Base-by-base conservation (phyloP, 164 flowering plant genomes). In the Malania oleifera region DNA sequence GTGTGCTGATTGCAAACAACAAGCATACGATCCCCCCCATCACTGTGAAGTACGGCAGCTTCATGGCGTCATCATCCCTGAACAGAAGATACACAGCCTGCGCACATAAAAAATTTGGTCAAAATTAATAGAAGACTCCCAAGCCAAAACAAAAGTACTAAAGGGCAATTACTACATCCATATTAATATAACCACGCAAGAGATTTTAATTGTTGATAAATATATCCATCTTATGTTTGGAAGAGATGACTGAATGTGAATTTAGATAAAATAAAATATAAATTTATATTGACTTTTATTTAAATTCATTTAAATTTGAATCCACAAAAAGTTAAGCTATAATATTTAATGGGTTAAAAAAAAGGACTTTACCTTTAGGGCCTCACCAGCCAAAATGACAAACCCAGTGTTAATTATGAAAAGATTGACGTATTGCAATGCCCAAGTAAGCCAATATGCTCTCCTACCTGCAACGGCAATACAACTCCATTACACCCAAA, bases 321-420 rank as follows among this genome's bases (percentile, higher is more conserved):
- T n/a, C n/a, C n/a, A n/a, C n/a, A n/a, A n/a, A n/a, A n/a, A n/a
- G n/a, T n/a, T n/a, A n/a, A n/a, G n/a, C n/a, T n/a, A n/a, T n/a
- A n/a, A n/a, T n/a, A n/a, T n/a, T n/a, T n/a, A n/a, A n/a, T n/a
- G n/a, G 22, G 38, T 18, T n/a, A n/a, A n/a, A n/a, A n/a, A n/a
- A n/a, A 31, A 27, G 52, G 41, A 45, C 13, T 23, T 54, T 65
- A 93, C 99, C 95, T 93, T 90, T 6, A 93, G 60, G 47, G 97
- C 87, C 27, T 64, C 67, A 40, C 97, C 97, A 52, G 87, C 90
- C 76, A 93, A 70, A 52, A 93, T 90, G 64, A 93, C 75, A 38
- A 31, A 90, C 29, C 97, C 99, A 23, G 80, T 80, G 57, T 90
- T 88, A 52, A 90, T 86, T 95, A 93, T 88, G 75, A 86, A 88